These are phyloP conservation scores for Zygosaccharomyces bisporus DNA, from an alignment of 805 yeast genomes.

Conservation along the genomic window DNA sequence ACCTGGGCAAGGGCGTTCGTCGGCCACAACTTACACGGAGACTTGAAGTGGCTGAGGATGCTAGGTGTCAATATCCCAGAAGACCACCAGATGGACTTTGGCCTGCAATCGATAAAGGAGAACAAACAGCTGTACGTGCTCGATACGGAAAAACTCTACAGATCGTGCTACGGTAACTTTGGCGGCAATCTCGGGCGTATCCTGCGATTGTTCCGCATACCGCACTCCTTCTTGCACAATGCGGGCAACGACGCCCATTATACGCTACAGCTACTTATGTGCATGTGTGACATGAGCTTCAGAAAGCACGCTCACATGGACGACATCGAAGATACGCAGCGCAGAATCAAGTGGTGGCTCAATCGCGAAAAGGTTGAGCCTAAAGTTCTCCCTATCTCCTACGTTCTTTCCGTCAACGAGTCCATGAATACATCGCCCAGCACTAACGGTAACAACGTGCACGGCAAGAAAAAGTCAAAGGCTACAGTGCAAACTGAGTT, in stretches of 20 bases:
- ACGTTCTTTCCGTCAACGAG: constrained; percentile 19
- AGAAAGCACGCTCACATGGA: constrained; percentile 28
- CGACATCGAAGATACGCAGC: constrained; percentile 21
- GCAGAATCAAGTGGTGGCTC: constrained; percentile 20
- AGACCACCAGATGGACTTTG: constrained; percentile 12
- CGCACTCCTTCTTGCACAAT: constrained; percentile 60
- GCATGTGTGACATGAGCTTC: constrained; percentile 44
- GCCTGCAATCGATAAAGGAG: constrained; percentile 3
- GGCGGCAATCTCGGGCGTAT: constrained; percentile 46
- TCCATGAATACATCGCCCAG: constrained; percentile 7
- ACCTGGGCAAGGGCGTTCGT: constrained; percentile 42
- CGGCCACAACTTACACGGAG: constrained; percentile 59
- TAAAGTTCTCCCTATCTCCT: constrained; percentile 31
- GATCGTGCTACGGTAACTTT: constrained; percentile 38
- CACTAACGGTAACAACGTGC: not conserved
- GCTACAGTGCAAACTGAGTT: constrained; percentile 33
- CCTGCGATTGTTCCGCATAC: constrained; percentile 46
- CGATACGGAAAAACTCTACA: constrained; percentile 51
- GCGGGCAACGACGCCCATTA: constrained; percentile 71
- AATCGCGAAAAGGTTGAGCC: constrained; percentile 25
- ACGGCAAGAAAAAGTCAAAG: constrained; percentile 12
- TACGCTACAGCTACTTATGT: constrained; percentile 50
- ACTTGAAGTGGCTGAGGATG: constrained; percentile 46
- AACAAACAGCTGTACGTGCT: constrained; percentile 20
- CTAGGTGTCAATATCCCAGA: constrained; percentile 48